Base-by-base conservation (phyloP, 306 rosid species). In the Cyamopsis tetragonoloba region DNA sequence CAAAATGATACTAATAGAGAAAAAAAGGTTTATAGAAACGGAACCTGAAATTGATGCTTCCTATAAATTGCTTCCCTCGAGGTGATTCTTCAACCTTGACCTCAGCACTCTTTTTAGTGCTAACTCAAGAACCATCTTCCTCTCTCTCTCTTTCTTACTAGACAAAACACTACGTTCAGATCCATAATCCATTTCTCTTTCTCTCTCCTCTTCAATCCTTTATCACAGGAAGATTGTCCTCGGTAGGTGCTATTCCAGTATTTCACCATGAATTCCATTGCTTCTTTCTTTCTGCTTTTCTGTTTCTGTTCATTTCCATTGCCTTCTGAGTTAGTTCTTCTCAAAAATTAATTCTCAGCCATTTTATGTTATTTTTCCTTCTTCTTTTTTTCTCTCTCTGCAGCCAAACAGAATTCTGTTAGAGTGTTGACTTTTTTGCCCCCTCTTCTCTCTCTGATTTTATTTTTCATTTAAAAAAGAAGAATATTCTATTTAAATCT, bases 351-450 rank as follows among this genome's bases (percentile, higher is more conserved):
- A n/a, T n/a, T n/a, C n/a, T n/a, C n/a, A n/a, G n/a, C n/a, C n/a
- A n/a, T n/a, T n/a, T n/a, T n/a, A n/a, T n/a, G n/a, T n/a, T n/a
- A n/a, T n/a, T n/a, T n/a, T n/a, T n/a, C n/a, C n/a, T n/a, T n/a
- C n/a, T n/a, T n/a, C n/a, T 49, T 2, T 7, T 42, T 43, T 19
- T 8, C 4, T 32, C 15, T 47, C 19, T 5, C 47, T 17, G 26
- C 24, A 53, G 62, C 56, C 70, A 54, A 70, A 70, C 70, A 15
- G 19, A 46, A 37, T 63, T 44, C 37, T 46, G 49, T 24, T 64
- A n/a, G n/a, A n/a, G n/a, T n/a, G 75, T 78, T 78, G 66, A 75
- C 68, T 68, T 41, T 62, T 48, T 18, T 9, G 31, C 2, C 5
- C 22, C 11, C 10, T 15, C 5, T 15, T 3, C 4, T 5, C 24